Conservation (phyloP, 2,329 filamentous ascomycete genomes). For the Ophiostoma ips region DNA sequence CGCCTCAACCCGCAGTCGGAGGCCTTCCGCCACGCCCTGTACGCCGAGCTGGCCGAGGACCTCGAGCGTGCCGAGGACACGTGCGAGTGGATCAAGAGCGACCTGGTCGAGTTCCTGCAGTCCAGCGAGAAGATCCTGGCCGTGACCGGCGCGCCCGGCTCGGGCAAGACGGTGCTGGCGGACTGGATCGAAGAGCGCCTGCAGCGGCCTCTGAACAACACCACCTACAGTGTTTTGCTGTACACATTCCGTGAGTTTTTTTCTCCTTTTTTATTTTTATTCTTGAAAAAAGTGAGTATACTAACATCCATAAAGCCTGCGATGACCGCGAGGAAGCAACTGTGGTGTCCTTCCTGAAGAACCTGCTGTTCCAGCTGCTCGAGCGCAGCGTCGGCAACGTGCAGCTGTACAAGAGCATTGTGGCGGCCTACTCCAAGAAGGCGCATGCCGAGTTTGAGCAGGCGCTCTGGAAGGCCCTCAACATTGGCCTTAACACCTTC, state of each 20-base stretch:
- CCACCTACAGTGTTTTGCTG: slow-evolving; percentile 22
- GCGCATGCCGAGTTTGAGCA: slow-evolving; percentile 12
- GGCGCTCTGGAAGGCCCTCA: slow-evolving; percentile 23
- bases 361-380: slow-evolving; percentile 24
- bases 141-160: slow-evolving; percentile 53
- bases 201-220: slow-evolving; percentile 23
- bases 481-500: slow-evolving; percentile 20
- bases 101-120: slow-evolving; percentile 23
- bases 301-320: slow-evolving; percentile 4
- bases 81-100: slow-evolving; percentile 25
- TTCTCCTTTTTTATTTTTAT: too few relatives aligned
- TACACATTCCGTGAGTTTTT: slow-evolving; percentile 24
- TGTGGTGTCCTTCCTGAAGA: slow-evolving; percentile 22
- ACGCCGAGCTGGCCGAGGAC: slow-evolving; percentile 24
- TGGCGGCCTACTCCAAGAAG: slow-evolving; percentile 13
- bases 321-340: slow-evolving; percentile 21
- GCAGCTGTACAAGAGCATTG: slow-evolving; percentile 21
- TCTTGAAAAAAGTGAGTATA: too few relatives aligned
- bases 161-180: slow-evolving; percentile 83
- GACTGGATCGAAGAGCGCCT: slow-evolving; percentile 27
- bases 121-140: slow-evolving; percentile 22
- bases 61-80: slow-evolving; percentile 26
- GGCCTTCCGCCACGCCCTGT: slow-evolving; percentile 19
- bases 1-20: slow-evolving; percentile 18
- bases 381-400: slow-evolving; percentile 26